Evolutionary conservation across 345 rosid genomes (phyloP).

Genomic region (Citrus unshiu): DNA sequence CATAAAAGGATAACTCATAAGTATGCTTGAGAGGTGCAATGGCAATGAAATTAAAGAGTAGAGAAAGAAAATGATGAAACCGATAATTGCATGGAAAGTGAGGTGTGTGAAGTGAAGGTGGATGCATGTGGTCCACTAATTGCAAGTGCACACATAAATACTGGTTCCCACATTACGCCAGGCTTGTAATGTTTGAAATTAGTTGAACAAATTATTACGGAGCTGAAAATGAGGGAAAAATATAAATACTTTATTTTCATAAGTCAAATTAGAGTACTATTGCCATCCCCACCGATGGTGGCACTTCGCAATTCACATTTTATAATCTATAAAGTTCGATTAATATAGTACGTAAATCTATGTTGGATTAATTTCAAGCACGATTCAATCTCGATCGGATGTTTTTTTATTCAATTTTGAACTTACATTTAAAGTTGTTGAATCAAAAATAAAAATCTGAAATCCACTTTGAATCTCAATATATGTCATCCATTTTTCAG

Average conservation of each 20-base stretch:
- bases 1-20: too few species aligned
- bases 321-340: background rate
- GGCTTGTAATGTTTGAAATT: background rate
- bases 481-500: too few species aligned
- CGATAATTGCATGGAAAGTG: background rate
- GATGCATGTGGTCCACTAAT: background rate
- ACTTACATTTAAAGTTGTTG: background rate
- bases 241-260: background rate
- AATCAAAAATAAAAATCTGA: too few species aligned
- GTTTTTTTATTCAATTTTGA: background rate
- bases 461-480: too few species aligned
- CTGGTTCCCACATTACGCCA: conserved; percentile 1
- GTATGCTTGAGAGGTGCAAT: too few species aligned
- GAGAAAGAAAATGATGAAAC: too few species aligned
- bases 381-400: background rate
- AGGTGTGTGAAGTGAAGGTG: too few species aligned
- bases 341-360: background rate
- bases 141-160: background rate
- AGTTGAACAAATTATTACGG: conserved; percentile 8
- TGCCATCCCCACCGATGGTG: background rate
- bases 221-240: background rate
- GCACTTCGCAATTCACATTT: background rate
- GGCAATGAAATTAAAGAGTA: too few species aligned
- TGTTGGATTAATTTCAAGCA: too few species aligned
- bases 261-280: background rate